phyloP scores from a whole-genome alignment of 306 rosid species.

The Vicia sativa region DNA sequence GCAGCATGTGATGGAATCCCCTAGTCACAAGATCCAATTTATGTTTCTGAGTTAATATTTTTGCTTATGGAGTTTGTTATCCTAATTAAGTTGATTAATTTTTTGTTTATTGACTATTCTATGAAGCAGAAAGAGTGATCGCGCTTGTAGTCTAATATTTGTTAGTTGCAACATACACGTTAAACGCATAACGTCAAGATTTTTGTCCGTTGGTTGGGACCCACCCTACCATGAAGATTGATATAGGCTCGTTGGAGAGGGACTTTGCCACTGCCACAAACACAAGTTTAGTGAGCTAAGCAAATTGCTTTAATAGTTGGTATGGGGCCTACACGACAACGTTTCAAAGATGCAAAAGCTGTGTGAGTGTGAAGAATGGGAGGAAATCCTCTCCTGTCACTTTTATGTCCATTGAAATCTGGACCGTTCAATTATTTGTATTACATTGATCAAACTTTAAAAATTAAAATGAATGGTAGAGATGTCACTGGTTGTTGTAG shows the following conservation, averaged over 20 bases:
- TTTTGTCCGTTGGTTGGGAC: slow-evolving; percentile 44
- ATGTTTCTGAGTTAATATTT: not conserved
- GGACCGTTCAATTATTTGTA: too few relatives aligned
- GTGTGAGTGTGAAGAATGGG: too few relatives aligned
- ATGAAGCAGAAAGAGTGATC: slow-evolving; percentile 27
- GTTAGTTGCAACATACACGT: slow-evolving; percentile 12
- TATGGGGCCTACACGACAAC: slow-evolving; percentile 30
- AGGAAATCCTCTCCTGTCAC: too few relatives aligned
- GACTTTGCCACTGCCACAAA: not conserved
- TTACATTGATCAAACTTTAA: too few relatives aligned
- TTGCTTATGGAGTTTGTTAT: not conserved
- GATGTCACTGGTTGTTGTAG: too few relatives aligned
- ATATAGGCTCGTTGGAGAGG: not conserved
- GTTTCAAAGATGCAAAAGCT: not conserved
- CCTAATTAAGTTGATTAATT: not conserved
- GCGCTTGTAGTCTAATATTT: not conserved
- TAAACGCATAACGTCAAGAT: slow-evolving; percentile 9
- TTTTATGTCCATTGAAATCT: too few relatives aligned
- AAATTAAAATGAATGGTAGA: too few relatives aligned
- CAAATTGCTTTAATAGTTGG: not conserved
- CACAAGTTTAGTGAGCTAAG: not conserved
- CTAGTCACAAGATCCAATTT: not conserved
- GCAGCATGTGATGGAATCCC: not conserved
- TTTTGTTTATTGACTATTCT: not conserved
- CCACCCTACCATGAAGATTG: not conserved